These are phyloP conservation scores for Bolboschoenus planiculmis DNA, from an alignment of 176 grass and related monocot species.

Conservation along the genomic window DNA sequence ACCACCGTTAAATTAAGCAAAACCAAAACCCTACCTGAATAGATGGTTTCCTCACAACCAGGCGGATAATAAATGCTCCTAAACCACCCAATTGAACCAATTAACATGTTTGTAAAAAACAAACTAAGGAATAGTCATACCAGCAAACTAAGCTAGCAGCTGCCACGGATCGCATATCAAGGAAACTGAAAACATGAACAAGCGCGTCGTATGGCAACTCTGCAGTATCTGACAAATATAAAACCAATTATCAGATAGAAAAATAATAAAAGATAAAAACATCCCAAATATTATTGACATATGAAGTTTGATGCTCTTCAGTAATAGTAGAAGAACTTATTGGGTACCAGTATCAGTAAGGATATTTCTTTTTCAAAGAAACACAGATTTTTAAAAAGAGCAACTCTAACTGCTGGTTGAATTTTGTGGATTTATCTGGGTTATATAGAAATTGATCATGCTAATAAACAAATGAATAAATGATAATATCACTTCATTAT, in stretches of 20 bases:
- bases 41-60: neutral
- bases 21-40: neutral
- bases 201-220: slow-evolving; percentile 67
- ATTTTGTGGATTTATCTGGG: neutral
- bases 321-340: neutral
- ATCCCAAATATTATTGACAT: neutral
- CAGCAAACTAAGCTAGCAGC: slow-evolving; percentile 63
- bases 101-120: neutral
- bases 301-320: neutral
- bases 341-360: slow-evolving; percentile 4
- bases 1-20: neutral
- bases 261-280: slow-evolving; percentile 6
- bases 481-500: no score
- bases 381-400: neutral
- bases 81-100: neutral
- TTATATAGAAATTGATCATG: neutral
- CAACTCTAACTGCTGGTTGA: neutral
- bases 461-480: no score
- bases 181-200: slow-evolving; percentile 69
- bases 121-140: slow-evolving; percentile 34
- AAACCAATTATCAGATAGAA: neutral
- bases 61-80: neutral
- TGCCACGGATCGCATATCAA: slow-evolving; percentile 68
- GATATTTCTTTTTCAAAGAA: slow-evolving; percentile 5
- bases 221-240: slow-evolving; percentile 31